A percentile compares a stretch with the other conserved stretches of the same genome.
These are phyloP conservation scores for Fusarium torreyae DNA, from an alignment of 2,329 filamentous ascomycete species.

Conservation along the genomic window DNA sequence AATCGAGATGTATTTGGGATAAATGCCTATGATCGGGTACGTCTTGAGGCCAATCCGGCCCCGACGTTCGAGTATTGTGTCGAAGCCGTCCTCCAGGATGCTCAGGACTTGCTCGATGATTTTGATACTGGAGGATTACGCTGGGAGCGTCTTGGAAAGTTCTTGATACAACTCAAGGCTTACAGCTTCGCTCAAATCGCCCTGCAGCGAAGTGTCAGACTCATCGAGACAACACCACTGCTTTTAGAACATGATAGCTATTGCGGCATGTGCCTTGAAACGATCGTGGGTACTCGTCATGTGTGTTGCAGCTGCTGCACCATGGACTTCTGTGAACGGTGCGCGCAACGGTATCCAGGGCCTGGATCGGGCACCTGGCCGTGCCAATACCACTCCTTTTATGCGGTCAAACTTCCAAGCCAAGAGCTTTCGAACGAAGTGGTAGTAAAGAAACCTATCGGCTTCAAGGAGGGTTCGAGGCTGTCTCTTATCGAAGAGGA, in stretches of 20 bases:
- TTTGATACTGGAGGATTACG: slow-evolving; percentile 1
- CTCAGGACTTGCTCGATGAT: slow-evolving; percentile 24
- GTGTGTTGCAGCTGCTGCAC: slow-evolving; percentile 26
- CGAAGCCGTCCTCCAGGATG: slow-evolving; percentile 15
- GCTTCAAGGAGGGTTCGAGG: not conserved
- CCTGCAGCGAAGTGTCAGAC: slow-evolving; percentile 25
- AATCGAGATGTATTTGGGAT: slow-evolving; percentile 35
- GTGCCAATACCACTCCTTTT: slow-evolving; percentile 28
- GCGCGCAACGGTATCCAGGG: slow-evolving; percentile 7
- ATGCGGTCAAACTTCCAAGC: slow-evolving; percentile 2
- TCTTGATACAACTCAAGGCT: slow-evolving; percentile 23
- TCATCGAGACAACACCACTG: slow-evolving; percentile 15
- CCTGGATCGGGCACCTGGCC: slow-evolving; percentile 28
- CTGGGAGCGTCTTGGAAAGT: slow-evolving; percentile 33
- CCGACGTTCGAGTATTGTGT: slow-evolving; percentile 14
- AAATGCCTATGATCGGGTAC: slow-evolving; percentile 19
- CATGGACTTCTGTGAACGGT: slow-evolving; percentile 25
- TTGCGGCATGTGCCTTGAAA: slow-evolving; percentile 31
- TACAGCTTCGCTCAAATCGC: slow-evolving; percentile 32
- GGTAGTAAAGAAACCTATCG: not conserved
- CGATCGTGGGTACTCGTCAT: slow-evolving; percentile 9
- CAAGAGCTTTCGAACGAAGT: not conserved
- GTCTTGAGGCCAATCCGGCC: slow-evolving; percentile 1
- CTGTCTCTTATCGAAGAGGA: slow-evolving; percentile 26
- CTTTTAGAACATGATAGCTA: slow-evolving; percentile 21